Conservation (phyloP, 2,329 filamentous ascomycete species). For the Corinectria fuckeliana region DNA sequence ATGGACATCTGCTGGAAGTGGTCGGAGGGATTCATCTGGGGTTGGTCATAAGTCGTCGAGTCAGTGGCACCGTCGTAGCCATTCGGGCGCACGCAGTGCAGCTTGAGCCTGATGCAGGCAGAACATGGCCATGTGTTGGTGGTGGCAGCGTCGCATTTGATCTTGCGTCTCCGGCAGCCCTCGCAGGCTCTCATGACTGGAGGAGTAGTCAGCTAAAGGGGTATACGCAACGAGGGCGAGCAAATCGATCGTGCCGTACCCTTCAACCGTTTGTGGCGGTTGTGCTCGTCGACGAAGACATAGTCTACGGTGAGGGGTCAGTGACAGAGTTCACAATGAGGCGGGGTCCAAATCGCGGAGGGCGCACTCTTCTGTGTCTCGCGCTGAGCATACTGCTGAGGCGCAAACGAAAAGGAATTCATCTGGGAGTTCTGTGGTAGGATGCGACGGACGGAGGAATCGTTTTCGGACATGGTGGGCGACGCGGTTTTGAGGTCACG, state of each 20-base stretch:
- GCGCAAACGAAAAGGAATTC: constrained; percentile 79
- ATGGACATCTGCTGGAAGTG: constrained; percentile 59
- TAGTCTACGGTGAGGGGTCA: constrained; percentile 69
- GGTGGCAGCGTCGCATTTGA: constrained; percentile 96
- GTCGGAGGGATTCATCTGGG: constrained; percentile 40
- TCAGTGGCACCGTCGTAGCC: constrained; percentile 64
- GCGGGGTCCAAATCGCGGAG: constrained; percentile 19
- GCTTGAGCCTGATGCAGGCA: constrained; percentile 88
- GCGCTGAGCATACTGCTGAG: constrained; percentile 60
- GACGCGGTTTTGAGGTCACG: constrained; percentile 30
- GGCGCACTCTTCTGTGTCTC: constrained; percentile 84
- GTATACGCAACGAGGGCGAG: neutral
- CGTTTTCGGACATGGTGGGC: constrained; percentile 63
- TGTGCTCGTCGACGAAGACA: constrained; percentile 99
- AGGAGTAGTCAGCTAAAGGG: constrained; percentile 10
- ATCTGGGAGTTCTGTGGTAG: constrained; percentile 67
- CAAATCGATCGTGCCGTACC: constrained; percentile 58
- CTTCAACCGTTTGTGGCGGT: constrained; percentile 95
- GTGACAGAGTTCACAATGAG: constrained; percentile 5
- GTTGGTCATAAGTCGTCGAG: constrained; percentile 43
- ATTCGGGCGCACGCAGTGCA: constrained; percentile 90
- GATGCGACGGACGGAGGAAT: constrained; percentile 66
- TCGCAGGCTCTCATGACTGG: constrained; percentile 96
- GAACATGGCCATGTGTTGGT: constrained; percentile 98
- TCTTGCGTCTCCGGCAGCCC: constrained; percentile 92